These are phyloP conservation scores for Pinus tabuliformis DNA, from an alignment of 75 land plant species.

Conservation along the genomic window DNA sequence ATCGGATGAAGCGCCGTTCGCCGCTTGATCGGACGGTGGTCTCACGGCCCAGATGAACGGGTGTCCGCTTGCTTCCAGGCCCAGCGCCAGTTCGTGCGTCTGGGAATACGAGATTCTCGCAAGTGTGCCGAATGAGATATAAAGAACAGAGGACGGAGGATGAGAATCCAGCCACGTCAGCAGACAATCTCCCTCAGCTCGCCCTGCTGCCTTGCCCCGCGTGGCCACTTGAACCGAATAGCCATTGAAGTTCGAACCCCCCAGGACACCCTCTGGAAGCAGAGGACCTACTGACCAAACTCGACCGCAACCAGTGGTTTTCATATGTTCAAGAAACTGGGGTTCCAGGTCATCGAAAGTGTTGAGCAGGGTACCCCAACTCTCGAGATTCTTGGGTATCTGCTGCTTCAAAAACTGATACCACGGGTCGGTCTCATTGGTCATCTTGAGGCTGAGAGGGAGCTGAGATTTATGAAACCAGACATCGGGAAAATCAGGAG, in stretches of 20 bases:
- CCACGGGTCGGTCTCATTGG: not conserved
- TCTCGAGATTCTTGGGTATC: not conserved
- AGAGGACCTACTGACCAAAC: not conserved
- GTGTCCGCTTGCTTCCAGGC: not conserved
- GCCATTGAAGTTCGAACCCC: not conserved
- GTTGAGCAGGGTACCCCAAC: not conserved
- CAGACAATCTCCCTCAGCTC: not conserved
- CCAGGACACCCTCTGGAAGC: not conserved
- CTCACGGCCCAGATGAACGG: constrained; percentile 11
- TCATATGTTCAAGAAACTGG: not conserved
- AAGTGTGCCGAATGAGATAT: constrained; percentile 37
- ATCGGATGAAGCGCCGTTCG: not conserved
- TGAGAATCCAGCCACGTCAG: too few species aligned
- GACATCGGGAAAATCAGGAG: not conserved
- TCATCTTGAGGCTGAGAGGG: not conserved
- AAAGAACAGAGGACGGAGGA: too few species aligned
- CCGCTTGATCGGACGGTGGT: not conserved
- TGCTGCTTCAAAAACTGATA: not conserved
- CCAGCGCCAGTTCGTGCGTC: constrained; percentile 28
- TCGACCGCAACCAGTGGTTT: not conserved
- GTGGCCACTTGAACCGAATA: not conserved
- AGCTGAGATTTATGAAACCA: not conserved
- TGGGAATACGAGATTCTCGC: constrained; percentile 14
- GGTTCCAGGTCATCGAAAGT: not conserved
- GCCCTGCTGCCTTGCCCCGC: not conserved